Percentiles rank a stretch among this genome's conserved stretches.
Conservation (phyloP, 306 rosid genomes). For the Spatholobus suberectus region DNA sequence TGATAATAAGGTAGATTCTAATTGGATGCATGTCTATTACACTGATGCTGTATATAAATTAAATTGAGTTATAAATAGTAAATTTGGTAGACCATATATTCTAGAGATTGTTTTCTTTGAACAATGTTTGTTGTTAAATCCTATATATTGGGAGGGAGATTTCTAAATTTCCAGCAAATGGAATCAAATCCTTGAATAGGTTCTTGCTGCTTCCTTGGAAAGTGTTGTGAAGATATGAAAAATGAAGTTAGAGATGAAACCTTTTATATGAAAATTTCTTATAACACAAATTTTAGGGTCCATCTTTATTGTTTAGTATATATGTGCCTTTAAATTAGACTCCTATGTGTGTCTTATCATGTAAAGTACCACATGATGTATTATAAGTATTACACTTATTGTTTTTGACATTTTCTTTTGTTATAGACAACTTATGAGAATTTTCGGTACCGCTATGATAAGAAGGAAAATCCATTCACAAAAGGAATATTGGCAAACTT, state of each 20-base stretch:
- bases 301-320: background rate
- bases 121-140: background rate
- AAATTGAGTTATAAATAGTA: background rate
- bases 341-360: background rate
- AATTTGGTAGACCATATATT: background rate
- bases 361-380: background rate
- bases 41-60: background rate
- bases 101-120: background rate
- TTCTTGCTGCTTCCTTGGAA: background rate
- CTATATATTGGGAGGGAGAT: background rate
- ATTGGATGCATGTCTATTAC: background rate
- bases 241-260: slow-evolving; percentile 6
- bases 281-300: background rate
- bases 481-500: slow-evolving; percentile 65
- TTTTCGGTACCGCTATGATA: slow-evolving; percentile 88
- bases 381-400: background rate
- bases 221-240: background rate
- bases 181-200: slow-evolving; percentile 3
- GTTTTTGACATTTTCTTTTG: slow-evolving; percentile 34
- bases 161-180: background rate
- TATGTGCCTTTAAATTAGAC: background rate
- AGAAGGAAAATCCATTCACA: slow-evolving; percentile 76
- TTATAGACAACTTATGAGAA: slow-evolving; percentile 90
- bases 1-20: background rate
- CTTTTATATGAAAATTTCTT: background rate